Conservation (phyloP, 2,329 filamentous ascomycete species). For the Fusarium sp. region DNA sequence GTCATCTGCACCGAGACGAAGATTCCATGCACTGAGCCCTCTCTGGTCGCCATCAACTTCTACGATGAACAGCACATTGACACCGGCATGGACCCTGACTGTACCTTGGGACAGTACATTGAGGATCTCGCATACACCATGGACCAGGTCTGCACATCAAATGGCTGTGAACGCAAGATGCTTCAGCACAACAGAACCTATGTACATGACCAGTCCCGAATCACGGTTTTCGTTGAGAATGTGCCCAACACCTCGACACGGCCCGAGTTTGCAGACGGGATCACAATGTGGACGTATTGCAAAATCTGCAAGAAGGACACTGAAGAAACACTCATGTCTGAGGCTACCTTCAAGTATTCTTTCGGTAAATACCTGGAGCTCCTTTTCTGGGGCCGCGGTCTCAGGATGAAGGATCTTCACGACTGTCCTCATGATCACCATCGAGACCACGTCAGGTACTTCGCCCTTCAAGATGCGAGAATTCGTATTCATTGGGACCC, state of each 20-base stretch:
- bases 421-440: constrained; percentile 91
- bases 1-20: constrained; percentile 94
- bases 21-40: constrained; percentile 91
- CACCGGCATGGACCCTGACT: constrained; percentile 81
- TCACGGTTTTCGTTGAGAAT: constrained; percentile 87
- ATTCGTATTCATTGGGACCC: constrained; percentile 93
- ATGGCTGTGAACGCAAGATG: constrained; percentile 90
- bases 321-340: constrained; percentile 89
- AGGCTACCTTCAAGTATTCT: constrained; percentile 96
- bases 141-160: constrained; percentile 81
- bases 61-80: constrained; percentile 92
- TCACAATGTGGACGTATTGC: constrained; percentile 98
- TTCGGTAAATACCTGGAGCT: constrained; percentile 99
- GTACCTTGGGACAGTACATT: constrained; percentile 93
- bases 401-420: constrained; percentile 78
- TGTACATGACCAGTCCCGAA: constrained; percentile 93
- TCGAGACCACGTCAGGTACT: constrained; percentile 91
- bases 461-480: constrained; percentile 86
- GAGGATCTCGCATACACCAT: constrained; percentile 87
- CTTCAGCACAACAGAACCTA: constrained; percentile 95
- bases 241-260: constrained; percentile 56
- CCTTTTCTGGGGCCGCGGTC: constrained; percentile 91
- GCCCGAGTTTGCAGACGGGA: constrained; percentile 68
- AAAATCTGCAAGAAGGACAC: constrained; percentile 93
- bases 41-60: constrained; percentile 89